Base-by-base conservation (phyloP, 345 rosid genomes). In the Gynandropsis gynandra region DNA sequence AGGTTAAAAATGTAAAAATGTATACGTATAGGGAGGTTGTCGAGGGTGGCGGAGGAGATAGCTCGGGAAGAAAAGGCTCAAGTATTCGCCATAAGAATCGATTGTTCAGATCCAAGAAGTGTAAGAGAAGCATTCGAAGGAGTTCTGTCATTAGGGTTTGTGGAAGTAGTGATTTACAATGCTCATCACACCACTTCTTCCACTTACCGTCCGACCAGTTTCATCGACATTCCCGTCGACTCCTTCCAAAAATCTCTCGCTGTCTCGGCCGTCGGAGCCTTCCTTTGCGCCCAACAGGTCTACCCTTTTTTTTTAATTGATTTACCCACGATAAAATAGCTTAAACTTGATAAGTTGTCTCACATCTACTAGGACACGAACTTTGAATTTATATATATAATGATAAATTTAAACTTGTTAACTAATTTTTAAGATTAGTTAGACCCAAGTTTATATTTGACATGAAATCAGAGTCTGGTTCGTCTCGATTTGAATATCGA, bases 91-190 rank as follows among this genome's bases (percentile, higher is more conserved):
- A 90, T 90, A 59, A 75, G 92, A 63, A 90, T 90, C 1, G 96
- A 90, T 70, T 90, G 98, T 62, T 79, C 89, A 40, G 96, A 87
- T 38, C 67, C 78, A 13, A 80, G 75, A 64, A 90, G 98, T 50
- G 78, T 87, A 37, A 76, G 81, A 66, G 95, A 87, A 69, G 98
- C 98, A 20, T 90, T 90, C 52, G 98, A 90, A 72, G 96, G 96
- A 15, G 96, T 90, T 14, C 78, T 87, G 12, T 90, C 98, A 0
- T 79, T 90, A 34, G 98, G 98, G 37, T 87, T 82, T 29, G 85
- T 90, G 10, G 89, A 90, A 66, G 82, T 90, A 29, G 81, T 90
- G 35, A 85, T 90, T 10, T 90, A 90, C 65, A 90, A 90, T 76
- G 96, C 96, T 1, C 72, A 84, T 49, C 77, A 77, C 37, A 72